phyloP scores from a whole-genome alignment of 2,329 filamentous ascomycete genomes.

The Hypoxylon sp. region DNA sequence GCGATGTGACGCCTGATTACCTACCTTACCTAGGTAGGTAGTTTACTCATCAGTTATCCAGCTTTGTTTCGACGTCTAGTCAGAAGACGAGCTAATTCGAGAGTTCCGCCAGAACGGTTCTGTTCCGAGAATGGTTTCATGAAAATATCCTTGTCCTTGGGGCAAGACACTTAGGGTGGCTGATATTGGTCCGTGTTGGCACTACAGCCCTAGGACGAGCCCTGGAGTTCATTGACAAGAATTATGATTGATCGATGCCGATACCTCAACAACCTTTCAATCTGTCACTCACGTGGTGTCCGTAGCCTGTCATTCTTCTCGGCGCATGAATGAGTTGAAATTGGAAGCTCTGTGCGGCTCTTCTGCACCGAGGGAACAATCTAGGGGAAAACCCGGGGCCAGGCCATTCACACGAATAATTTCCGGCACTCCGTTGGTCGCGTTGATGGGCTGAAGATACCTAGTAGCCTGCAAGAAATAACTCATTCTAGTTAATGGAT shows the following conservation, averaged over 20 bases:
- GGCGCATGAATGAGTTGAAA: conserved; percentile 38
- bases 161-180: conserved; percentile 24
- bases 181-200: conserved; percentile 34
- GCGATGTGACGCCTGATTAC: not conserved
- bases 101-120: conserved; percentile 22
- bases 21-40: no score
- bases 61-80: conserved; percentile 17
- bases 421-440: conserved; percentile 31
- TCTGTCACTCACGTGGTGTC: conserved; percentile 28
- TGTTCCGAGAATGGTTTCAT: conserved; percentile 33
- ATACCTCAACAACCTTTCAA: not conserved
- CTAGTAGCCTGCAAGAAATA: conserved; percentile 7
- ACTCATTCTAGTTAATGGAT: conserved; percentile 6
- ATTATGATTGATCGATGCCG: conserved; percentile 19
- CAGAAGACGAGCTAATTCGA: conserved; percentile 13
- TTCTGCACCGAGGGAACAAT: conserved; percentile 20
- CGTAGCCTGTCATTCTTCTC: conserved; percentile 29
- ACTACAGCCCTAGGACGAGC: conserved; percentile 13
- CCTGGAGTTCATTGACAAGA: conserved; percentile 14
- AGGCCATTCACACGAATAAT: conserved; percentile 36
- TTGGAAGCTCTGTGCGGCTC: conserved; percentile 41
- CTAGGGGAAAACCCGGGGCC: conserved; percentile 28
- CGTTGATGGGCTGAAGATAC: conserved; percentile 3
- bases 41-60: conserved; percentile 8
- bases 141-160: conserved; percentile 17